Percentiles rank a stretch among this genome's conserved stretches.
Evolutionary conservation across 75 land plant genomes (phyloP).

Genomic region (Chamaecyparis obtusa): DNA sequence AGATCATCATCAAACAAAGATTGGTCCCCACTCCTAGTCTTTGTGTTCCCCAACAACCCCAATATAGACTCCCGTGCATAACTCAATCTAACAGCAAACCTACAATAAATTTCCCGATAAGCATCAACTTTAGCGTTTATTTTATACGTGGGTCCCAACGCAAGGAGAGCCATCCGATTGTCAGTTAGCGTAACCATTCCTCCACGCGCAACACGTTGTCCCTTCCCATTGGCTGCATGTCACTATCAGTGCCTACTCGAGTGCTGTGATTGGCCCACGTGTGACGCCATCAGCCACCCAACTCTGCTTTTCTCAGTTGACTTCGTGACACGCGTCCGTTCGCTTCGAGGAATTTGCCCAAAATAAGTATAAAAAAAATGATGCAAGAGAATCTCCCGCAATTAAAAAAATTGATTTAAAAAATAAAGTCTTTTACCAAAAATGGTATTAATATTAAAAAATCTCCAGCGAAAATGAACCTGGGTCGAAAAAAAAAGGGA

Average conservation of each 20-base stretch:
- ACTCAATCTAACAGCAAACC: background rate
- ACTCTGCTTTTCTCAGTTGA: background rate
- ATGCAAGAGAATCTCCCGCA: background rate
- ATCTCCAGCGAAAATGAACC: background rate
- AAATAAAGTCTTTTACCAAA: no score
- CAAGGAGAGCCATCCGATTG: background rate
- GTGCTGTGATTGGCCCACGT: background rate
- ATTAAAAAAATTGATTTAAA: no score
- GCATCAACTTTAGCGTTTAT: background rate
- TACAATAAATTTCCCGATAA: background rate
- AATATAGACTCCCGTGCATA: background rate
- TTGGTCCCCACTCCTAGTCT: background rate
- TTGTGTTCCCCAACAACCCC: background rate
- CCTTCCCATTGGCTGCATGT: background rate
- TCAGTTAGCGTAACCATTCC: background rate
- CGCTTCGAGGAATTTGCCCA: background rate
- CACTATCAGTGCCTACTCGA: background rate
- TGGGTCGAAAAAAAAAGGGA: background rate
- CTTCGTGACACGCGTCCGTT: background rate
- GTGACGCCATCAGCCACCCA: background rate
- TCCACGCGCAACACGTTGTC: conserved; percentile 1
- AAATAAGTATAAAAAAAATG: background rate
- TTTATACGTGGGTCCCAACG: background rate
- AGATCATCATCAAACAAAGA: no score
- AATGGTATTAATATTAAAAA: no score